Conservation (phyloP, 2,329 filamentous ascomycete genomes). For the Curvularia lunata region DNA sequence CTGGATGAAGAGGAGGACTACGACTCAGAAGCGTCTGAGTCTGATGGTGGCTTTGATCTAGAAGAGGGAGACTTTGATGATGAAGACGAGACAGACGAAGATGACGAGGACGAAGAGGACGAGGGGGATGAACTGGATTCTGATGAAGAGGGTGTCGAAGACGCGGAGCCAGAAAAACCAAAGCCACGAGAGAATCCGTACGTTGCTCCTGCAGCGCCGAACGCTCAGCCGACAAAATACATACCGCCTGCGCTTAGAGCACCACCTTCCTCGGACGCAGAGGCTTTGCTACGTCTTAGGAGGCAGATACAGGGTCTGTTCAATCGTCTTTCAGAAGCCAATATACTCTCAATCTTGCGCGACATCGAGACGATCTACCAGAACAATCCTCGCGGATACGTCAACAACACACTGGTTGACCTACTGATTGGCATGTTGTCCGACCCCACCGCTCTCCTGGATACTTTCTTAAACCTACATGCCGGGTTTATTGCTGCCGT, state of each 20-base stretch:
- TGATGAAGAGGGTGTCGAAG: slow-evolving; percentile 37
- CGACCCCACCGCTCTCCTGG: slow-evolving; percentile 77
- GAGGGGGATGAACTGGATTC: slow-evolving; percentile 29
- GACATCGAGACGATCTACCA: slow-evolving; percentile 85
- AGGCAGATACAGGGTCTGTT: slow-evolving; percentile 86
- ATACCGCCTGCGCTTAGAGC: slow-evolving; percentile 83
- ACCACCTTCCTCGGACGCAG: slow-evolving; percentile 66
- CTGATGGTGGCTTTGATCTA: slow-evolving; percentile 43
- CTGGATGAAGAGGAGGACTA: slow-evolving; percentile 33
- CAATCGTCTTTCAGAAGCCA: slow-evolving; percentile 92
- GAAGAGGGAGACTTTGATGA: slow-evolving; percentile 27
- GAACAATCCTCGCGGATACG: slow-evolving; percentile 82
- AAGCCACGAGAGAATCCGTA: slow-evolving; percentile 83
- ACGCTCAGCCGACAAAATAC: slow-evolving; percentile 69
- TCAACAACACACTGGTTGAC: slow-evolving; percentile 80
- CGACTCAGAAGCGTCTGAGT: slow-evolving; percentile 26
- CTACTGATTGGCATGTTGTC: slow-evolving; percentile 79
- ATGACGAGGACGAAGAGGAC: slow-evolving; percentile 44
- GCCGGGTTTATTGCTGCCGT: slow-evolving; percentile 88
- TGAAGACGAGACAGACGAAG: slow-evolving; percentile 24
- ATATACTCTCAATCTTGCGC: slow-evolving; percentile 80
- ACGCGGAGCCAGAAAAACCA: slow-evolving; percentile 42
- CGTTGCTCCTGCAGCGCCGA: slow-evolving; percentile 68
- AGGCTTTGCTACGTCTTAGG: slow-evolving; percentile 71
- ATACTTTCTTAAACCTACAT: slow-evolving; percentile 89